A percentile compares a stretch with the other conserved stretches of the same genome.
Conservation (phyloP, 2,329 filamentous ascomycete genomes). For the Trichophaea hybrida region DNA sequence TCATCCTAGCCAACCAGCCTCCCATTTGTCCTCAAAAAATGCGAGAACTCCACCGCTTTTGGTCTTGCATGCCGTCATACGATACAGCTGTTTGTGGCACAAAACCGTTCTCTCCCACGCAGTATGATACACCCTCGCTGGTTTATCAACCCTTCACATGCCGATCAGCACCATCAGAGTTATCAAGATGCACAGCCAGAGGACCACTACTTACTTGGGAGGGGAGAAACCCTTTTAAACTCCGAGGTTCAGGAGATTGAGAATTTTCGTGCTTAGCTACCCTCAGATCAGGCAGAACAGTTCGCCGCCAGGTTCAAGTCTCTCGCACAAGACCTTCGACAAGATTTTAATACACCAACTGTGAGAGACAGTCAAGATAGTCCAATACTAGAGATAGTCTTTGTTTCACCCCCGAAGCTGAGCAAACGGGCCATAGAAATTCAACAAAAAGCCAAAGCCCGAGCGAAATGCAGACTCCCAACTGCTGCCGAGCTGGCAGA, state of each 20-base stretch:
- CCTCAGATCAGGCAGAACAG: not conserved
- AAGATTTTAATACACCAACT: no score
- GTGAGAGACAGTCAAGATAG: not conserved
- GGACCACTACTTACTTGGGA: not conserved
- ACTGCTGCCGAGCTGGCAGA: not conserved
- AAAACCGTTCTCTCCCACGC: not conserved
- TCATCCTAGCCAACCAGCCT: not conserved
- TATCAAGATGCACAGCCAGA: not conserved
- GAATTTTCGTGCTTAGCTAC: not conserved
- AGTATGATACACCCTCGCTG: not conserved
- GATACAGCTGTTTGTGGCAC: not conserved
- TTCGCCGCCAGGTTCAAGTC: no score
- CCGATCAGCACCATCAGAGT: not conserved
- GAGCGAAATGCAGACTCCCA: no score
- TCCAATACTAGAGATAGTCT: not conserved
- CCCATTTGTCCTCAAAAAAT: not conserved
- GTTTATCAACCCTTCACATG: not conserved
- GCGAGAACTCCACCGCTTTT: not conserved
- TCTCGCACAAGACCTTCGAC: no score
- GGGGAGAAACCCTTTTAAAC: not conserved
- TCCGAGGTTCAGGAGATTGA: not conserved
- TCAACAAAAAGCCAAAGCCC: no score
- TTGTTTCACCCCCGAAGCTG: not conserved
- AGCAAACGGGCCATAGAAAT: no score
- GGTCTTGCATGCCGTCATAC: not conserved